Conservation (phyloP, 2,329 filamentous ascomycete genomes). For the Colletotrichum camelliae region DNA sequence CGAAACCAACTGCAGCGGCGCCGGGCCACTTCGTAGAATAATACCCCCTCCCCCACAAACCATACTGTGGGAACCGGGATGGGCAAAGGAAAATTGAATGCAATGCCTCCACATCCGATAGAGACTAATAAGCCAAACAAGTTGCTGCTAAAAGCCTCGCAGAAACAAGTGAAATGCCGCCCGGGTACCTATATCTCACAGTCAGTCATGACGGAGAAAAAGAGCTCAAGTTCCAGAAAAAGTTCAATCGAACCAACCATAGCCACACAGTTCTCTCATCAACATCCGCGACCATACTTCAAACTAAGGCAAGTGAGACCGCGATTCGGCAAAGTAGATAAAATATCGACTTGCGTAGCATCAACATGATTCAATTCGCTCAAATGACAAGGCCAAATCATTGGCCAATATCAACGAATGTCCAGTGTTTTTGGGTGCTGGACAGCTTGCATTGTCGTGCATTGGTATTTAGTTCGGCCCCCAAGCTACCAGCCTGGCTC, state of each 20-base stretch:
- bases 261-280: not conserved
- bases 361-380: not conserved
- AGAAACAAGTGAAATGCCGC: not conserved
- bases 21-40: not conserved
- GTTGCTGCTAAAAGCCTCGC: not conserved
- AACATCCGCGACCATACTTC: not conserved
- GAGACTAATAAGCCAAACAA: not conserved
- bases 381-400: not conserved
- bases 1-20: not conserved
- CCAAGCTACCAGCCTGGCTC: not conserved
- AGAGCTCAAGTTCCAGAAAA: not conserved
- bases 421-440: not conserved
- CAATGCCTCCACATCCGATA: not conserved
- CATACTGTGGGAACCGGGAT: not conserved
- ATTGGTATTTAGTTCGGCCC: not conserved
- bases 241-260: not conserved
- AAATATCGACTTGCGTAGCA: not conserved
- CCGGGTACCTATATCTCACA: not conserved
- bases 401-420: not conserved
- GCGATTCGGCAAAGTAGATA: not conserved
- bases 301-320: not conserved
- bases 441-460: not conserved
- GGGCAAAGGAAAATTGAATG: not conserved
- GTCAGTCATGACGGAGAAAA: not conserved
- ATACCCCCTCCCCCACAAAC: not conserved